Conservation (phyloP, 805 yeast genomes). For the Candida hungchunana region DNA sequence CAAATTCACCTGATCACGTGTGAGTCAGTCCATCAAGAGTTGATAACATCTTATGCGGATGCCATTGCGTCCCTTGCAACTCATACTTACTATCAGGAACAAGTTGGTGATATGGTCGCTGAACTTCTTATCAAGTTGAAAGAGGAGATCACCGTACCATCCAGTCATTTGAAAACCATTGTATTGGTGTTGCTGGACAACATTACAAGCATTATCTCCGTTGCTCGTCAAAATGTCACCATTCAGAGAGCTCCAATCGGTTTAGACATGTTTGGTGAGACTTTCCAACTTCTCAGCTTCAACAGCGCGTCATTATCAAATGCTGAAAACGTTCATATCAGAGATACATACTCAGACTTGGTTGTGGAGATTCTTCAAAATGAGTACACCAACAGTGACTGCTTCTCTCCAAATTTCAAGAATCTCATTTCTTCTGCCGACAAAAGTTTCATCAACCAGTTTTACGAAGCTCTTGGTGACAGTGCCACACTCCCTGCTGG, state of each 20-base stretch:
- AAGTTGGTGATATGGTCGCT: conserved; percentile 73
- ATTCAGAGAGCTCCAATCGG: conserved; percentile 25
- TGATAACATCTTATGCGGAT: conserved; percentile 43
- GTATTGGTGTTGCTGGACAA: conserved; percentile 16
- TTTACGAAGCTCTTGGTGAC: conserved; percentile 22
- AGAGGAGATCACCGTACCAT: conserved; percentile 17
- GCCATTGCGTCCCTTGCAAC: conserved; percentile 68
- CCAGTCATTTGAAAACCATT: conserved; percentile 1
- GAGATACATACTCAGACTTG: conserved; percentile 17
- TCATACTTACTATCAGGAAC: conserved; percentile 84
- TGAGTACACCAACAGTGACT: conserved; percentile 20
- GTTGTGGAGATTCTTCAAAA: conserved; percentile 15
- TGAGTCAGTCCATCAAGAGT: conserved; percentile 19
- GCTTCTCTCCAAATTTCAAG: conserved; percentile 15
- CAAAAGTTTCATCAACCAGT: conserved; percentile 19
- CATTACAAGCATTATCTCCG: conserved; percentile 14
- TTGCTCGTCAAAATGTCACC: conserved; percentile 16
- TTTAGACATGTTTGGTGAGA: conserved; percentile 22
- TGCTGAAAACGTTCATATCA: conserved; percentile 11
- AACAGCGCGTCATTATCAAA: conserved; percentile 1
- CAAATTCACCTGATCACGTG: conserved; percentile 34
- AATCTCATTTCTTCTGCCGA: conserved; percentile 19
- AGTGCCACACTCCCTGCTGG: conserved; percentile 6
- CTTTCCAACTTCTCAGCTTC: conserved; percentile 17
- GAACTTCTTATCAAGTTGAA: conserved; percentile 50